Evolutionary conservation across 257 asterid species (phyloP).

Genomic region (Solanum dulcamara): DNA sequence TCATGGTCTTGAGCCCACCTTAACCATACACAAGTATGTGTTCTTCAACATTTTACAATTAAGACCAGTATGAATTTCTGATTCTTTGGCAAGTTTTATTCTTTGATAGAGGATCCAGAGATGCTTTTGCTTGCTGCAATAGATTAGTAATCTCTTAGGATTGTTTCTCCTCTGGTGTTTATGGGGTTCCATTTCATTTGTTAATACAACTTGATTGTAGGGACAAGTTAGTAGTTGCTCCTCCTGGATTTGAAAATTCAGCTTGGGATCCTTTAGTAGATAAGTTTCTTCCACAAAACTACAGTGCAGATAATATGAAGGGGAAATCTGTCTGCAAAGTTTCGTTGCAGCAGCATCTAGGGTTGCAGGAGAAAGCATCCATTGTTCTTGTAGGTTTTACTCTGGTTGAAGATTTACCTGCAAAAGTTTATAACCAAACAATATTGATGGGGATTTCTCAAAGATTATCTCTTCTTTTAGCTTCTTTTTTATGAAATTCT

Average conservation of each 20-base stretch:
- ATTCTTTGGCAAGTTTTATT: background rate
- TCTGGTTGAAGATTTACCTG: background rate
- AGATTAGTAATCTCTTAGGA: background rate
- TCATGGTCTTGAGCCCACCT: conserved; percentile 62
- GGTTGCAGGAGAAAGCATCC: conserved; percentile 34
- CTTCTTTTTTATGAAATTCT: background rate
- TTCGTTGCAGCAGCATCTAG: conserved; percentile 43
- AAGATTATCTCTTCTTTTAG: background rate
- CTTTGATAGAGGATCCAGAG: background rate
- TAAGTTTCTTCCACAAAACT: conserved; percentile 44
- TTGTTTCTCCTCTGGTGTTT: background rate
- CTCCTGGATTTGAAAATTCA: conserved; percentile 51
- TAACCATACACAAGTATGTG: conserved; percentile 48
- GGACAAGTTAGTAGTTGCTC: conserved; percentile 59
- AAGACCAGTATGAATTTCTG: background rate
- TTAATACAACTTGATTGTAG: conserved; percentile 22
- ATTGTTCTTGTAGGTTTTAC: conserved; percentile 42
- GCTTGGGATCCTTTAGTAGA: conserved; percentile 75
- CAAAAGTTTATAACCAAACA: background rate
- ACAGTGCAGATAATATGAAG: conserved; percentile 41
- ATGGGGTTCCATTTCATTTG: background rate
- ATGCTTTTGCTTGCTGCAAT: conserved; percentile 1
- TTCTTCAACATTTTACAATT: conserved; percentile 2
- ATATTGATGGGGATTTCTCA: background rate
- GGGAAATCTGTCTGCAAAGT: conserved; percentile 63